These are phyloP conservation scores for Coelastrella sp. DNA, from an alignment of 139 green algal species.

Conservation along the genomic window DNA sequence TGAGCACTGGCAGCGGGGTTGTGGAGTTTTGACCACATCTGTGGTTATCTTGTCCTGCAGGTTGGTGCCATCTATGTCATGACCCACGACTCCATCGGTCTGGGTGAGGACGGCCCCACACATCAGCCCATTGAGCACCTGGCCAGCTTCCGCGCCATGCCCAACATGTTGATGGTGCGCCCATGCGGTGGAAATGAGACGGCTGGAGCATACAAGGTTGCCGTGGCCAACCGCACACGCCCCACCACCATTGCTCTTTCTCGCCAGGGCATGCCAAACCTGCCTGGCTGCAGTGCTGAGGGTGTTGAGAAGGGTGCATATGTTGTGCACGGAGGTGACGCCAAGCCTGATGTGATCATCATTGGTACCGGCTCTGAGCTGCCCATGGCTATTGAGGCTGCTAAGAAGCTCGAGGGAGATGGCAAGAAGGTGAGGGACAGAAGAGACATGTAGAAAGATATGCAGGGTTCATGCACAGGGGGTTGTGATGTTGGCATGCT, in stretches of 20 bases:
- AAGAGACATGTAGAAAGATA: too few species aligned
- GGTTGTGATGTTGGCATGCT: too few species aligned
- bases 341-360: constrained; percentile 93
- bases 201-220: constrained; percentile 93
- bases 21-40: too few species aligned
- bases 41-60: constrained; percentile 28
- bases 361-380: constrained; percentile 97
- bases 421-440: constrained; percentile 80
- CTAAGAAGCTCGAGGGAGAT: constrained; percentile 78
- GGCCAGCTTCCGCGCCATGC: constrained; percentile 97
- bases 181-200: constrained; percentile 97
- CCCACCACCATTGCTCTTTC: constrained; percentile 95
- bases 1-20: too few species aligned
- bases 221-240: constrained; percentile 77
- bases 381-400: constrained; percentile 86
- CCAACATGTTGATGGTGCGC: constrained; percentile 96
- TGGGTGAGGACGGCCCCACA: constrained; percentile 99
- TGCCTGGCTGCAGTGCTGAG: constrained; percentile 85
- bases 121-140: constrained; percentile 99
- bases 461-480: too few species aligned
- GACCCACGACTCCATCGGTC: constrained; percentile 99
- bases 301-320: constrained; percentile 92
- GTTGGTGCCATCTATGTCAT: constrained; percentile 95
- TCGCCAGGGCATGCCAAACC: constrained; percentile 97
- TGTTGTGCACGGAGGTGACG: constrained; percentile 74